Evolutionary conservation across 148 eudicot species (phyloP), one percentile per base, ranked within the genome.

Genomic region (Pouteria glomerata): DNA sequence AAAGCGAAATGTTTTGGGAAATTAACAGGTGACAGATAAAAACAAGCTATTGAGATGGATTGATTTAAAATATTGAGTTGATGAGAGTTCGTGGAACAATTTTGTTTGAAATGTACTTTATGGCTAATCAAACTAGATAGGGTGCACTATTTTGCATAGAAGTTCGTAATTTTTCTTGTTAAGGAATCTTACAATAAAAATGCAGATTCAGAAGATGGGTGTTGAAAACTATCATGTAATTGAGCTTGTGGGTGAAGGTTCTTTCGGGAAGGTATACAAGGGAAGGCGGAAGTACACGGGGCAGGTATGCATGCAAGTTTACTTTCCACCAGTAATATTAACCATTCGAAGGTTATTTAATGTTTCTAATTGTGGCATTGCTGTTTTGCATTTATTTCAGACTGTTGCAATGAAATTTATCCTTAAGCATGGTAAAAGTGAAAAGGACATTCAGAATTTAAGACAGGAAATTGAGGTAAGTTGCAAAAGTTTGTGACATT

Each of bases 391-490:
- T 57, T 19, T 44, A 13, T 80, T 62, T 19, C 81, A 95, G 99
- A 95, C 97, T 21, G 99, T 95, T 74, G 99, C 99, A 19, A 91
- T 95, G 97, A 95, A 95, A 73, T 95, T 95, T 68, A 95, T 95
- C 53, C 82, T 90, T 55, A 95, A 95, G 73, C 96, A 95, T 31
- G 99, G 97, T 23, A 92, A 95, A 76, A 95, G 89, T 63, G 99
- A 95, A 24, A 92, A 95, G 76, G 99, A 95, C 73, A 88, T 95
- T 73, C 94, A 88, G 16, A 92, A 95, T 77, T 87, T 95, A 24
- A 79, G 97, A 48, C 97, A 92, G 79, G 99, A 95, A 70, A 95
- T 95, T 53, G 99, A 95, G 99, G 99, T 95, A 65, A 70, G 35
- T 71, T 48, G 11, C 2, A n/a, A 4, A 37, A 72, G 21, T 51